Evolutionary conservation across 179 eudicot species (phyloP).

Genomic region (Dionaea muscipula): DNA sequence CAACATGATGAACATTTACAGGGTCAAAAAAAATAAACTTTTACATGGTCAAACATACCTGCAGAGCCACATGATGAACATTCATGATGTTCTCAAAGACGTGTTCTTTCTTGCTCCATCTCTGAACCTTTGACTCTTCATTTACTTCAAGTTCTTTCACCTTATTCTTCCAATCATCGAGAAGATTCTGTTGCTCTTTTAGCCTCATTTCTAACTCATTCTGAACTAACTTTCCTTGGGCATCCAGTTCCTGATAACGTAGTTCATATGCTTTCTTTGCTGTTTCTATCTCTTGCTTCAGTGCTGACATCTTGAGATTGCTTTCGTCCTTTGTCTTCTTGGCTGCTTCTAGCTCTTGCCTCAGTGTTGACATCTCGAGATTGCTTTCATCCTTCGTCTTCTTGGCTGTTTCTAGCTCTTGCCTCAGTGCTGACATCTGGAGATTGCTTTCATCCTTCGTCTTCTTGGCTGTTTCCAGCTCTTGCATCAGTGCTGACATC

Average conservation of each 20-base stretch:
- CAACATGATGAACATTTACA: too few relatives aligned
- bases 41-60: slow-evolving; percentile 26
- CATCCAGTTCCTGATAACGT: slow-evolving; percentile 30
- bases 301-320: slow-evolving; percentile 24
- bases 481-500: slow-evolving; percentile 28
- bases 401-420: slow-evolving; percentile 32
- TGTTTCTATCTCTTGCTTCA: slow-evolving; percentile 40
- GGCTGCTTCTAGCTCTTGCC: slow-evolving; percentile 34
- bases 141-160: slow-evolving; percentile 40
- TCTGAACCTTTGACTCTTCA: slow-evolving; percentile 31
- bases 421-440: slow-evolving; percentile 35
- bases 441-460: slow-evolving; percentile 35
- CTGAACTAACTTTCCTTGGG: slow-evolving; percentile 29
- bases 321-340: slow-evolving; percentile 40
- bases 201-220: slow-evolving; percentile 37
- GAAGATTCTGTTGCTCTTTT: slow-evolving; percentile 28
- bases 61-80: slow-evolving; percentile 50
- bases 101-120: slow-evolving; percentile 52
- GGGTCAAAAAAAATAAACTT: background rate
- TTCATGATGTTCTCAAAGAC: slow-evolving; percentile 41
- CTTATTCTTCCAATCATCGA: slow-evolving; percentile 26
- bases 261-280: slow-evolving; percentile 33
- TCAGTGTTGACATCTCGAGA: slow-evolving; percentile 22
- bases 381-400: slow-evolving; percentile 14
- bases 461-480: slow-evolving; percentile 33